These are phyloP conservation scores for Melocanna baccifera DNA, from an alignment of 176 grass and related monocot genomes.

Conservation along the genomic window DNA sequence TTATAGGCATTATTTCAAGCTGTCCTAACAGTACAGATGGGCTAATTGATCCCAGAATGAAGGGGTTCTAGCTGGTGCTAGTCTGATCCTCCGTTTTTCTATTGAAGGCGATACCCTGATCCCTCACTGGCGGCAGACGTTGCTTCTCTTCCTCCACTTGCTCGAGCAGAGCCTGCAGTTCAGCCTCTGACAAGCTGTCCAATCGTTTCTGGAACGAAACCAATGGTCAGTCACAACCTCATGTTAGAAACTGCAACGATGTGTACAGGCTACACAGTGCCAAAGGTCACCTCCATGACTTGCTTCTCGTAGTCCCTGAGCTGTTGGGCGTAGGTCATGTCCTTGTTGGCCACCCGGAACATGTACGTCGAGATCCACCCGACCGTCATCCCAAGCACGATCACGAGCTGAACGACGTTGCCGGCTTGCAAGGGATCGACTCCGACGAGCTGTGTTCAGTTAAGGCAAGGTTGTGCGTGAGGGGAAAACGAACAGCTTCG, in stretches of 20 bases:
- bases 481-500: neutral
- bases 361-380: constrained; percentile 97
- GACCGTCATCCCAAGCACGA: constrained; percentile 85
- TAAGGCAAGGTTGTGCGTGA: neutral
- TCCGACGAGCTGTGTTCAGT: constrained; percentile 53
- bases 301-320: constrained; percentile 93
- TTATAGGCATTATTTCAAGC: neutral
- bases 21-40: constrained; percentile 17
- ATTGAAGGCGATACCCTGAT: constrained; percentile 30
- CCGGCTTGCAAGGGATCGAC: constrained; percentile 91
- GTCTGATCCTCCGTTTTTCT: constrained; percentile 33
- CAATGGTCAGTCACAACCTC: neutral
- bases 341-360: constrained; percentile 94
- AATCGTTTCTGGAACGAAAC: constrained; percentile 65
- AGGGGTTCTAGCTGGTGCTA: constrained; percentile 12
- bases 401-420: constrained; percentile 85
- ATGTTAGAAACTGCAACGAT: no score
- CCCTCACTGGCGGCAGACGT: constrained; percentile 26
- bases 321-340: constrained; percentile 97
- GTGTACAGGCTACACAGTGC: neutral
- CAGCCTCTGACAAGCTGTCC: constrained; percentile 82
- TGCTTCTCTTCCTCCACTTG: constrained; percentile 92
- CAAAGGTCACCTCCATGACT: constrained; percentile 79
- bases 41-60: neutral
- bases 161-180: constrained; percentile 79